A percentile compares a stretch with the other conserved stretches of the same genome.
Evolutionary conservation across 73 alveolate genomes (phyloP).

Genomic region (Paraurostyla sp.): DNA sequence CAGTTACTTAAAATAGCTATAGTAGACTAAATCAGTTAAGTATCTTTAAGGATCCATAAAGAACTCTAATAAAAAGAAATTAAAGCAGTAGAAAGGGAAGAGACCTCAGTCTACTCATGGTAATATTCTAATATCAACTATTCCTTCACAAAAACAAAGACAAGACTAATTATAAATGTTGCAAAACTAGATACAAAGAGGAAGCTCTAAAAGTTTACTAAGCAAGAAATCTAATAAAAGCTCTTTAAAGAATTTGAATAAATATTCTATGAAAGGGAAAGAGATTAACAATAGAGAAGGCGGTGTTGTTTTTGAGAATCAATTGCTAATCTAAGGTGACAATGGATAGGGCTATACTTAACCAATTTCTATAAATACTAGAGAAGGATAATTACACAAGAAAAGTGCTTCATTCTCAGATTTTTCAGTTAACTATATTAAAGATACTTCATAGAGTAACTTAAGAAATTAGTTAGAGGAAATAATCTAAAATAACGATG

Average conservation of each 20-base stretch:
- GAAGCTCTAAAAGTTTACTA: not conserved
- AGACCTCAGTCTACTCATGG: not conserved
- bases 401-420: constrained; percentile 35
- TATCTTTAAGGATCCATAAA: not conserved
- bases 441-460: too few relatives aligned
- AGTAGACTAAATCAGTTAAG: not conserved
- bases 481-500: too few relatives aligned
- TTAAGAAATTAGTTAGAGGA: too few relatives aligned
- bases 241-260: not conserved
- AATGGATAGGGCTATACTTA: not conserved
- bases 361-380: not conserved
- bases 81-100: too few relatives aligned
- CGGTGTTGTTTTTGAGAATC: not conserved
- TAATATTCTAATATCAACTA: not conserved
- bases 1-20: not conserved
- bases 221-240: not conserved
- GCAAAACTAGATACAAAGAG: not conserved
- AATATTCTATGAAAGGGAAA: not conserved
- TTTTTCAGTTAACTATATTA: not conserved
- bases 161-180: too few relatives aligned
- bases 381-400: not conserved
- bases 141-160: not conserved
- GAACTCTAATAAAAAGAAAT: not conserved
- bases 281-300: not conserved
- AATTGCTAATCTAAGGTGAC: not conserved